Evolutionary conservation across 257 asterid genomes (phyloP).

Genomic region (Solanum appendiculatum): DNA sequence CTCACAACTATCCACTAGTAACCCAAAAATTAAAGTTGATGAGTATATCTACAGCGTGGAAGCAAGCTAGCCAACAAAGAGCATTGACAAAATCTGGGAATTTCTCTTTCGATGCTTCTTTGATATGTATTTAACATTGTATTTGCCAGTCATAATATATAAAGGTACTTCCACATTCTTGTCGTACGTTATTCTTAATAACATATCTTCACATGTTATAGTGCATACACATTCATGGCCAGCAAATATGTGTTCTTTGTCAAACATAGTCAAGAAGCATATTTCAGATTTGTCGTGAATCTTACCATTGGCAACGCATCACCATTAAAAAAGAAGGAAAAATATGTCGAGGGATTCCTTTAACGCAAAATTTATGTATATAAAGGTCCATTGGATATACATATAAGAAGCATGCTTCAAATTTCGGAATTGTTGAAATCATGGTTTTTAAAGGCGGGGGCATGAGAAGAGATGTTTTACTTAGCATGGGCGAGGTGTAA

Average conservation of each 20-base stretch:
- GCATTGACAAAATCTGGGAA: background rate
- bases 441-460: too few species aligned
- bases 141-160: background rate
- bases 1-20: background rate
- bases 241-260: background rate
- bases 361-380: too few species aligned
- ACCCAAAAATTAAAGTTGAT: background rate
- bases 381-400: too few species aligned
- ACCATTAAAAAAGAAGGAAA: background rate
- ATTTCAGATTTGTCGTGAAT: background rate
- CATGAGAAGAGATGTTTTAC: too few species aligned
- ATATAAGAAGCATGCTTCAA: too few species aligned
- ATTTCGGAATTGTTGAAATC: too few species aligned
- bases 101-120: background rate
- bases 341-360: too few species aligned
- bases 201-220: background rate
- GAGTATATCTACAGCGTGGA: background rate
- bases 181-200: background rate
- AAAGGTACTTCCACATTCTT: background rate
- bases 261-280: background rate
- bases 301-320: background rate
- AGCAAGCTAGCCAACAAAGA: background rate
- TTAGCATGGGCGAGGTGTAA: too few species aligned
- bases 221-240: background rate
- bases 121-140: background rate